phyloP scores from a whole-genome alignment of 371 early-diverging fungal genomes.

The Parasitella parasitica region DNA sequence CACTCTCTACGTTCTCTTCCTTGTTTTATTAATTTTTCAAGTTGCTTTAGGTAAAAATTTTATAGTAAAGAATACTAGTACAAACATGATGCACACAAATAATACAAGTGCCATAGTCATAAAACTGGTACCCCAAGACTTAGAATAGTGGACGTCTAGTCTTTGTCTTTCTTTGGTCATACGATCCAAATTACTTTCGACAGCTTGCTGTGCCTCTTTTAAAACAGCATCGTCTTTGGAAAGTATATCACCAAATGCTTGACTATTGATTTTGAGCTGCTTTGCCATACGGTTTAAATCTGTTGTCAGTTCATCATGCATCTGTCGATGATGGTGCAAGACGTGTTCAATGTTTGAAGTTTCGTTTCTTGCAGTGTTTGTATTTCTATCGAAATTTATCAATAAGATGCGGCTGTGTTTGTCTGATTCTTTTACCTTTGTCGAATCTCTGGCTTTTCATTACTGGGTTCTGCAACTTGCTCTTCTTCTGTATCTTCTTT shows the following conservation, averaged over 20 bases:
- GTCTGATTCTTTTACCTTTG: too few species aligned
- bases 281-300: conserved; percentile 68
- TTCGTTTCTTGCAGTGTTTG: conserved; percentile 20
- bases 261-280: conserved; percentile 63
- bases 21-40: not conserved
- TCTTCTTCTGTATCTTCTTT: conserved; percentile 1
- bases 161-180: conserved; percentile 55
- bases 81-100: conserved; percentile 66
- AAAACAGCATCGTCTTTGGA: conserved; percentile 55
- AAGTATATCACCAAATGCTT: conserved; percentile 59
- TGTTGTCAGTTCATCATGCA: conserved; percentile 68
- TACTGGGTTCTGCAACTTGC: not conserved
- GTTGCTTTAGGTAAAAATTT: conserved; percentile 63
- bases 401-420: too few species aligned
- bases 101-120: conserved; percentile 63
- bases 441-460: not conserved
- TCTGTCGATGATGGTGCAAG: conserved; percentile 62
- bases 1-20: not conserved
- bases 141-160: conserved; percentile 56
- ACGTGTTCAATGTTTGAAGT: conserved; percentile 53
- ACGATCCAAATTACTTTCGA: conserved; percentile 50
- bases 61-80: conserved; percentile 70
- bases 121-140: conserved; percentile 71
- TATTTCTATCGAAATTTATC: not conserved
- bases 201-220: conserved; percentile 41